Base-by-base conservation (phyloP, 805 yeast species). In the Yarrowia divulgata region DNA sequence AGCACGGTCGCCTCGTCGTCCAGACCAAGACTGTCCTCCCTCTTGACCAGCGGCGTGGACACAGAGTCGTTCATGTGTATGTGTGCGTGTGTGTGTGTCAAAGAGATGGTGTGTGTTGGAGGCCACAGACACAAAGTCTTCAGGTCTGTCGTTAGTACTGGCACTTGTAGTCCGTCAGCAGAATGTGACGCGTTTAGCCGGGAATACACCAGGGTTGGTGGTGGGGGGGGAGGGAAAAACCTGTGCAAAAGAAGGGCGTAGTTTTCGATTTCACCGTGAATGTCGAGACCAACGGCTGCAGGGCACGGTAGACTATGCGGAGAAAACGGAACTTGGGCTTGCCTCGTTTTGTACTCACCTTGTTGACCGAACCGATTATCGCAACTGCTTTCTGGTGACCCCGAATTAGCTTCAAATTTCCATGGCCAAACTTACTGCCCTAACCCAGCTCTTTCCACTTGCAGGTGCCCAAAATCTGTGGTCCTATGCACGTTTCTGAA, bases 361-460 rank as follows among this genome's bases (percentile, higher is more conserved):
- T 45, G 48, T 60, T 60, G 66, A 60, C 66, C 66, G 52, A 60
- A 43, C 66, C 52, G 66, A 60, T 60, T 60, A 43, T 60, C 66
- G 50, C 52, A 60, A 60, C 66, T 60, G 66, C 52, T 60, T 60
- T 60, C 66, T 60, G 52, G 52, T 60, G 66, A 45, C 52, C 66
- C 46, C 66, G 52, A 60, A 60, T 60, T 60, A 60, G 52, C 66
- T 60, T 60, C 66, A 60, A 60, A 60, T 60, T 60, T 60, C 66
- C 66, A 60, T 43, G 66, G 40, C 50, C 52, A 60, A 60, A 32
- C 42, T 43, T 43, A 19, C 32, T 34, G 52, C 50, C 66, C 66
- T 60, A 60, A 60, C 66, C 66, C 66, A 34, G 14, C 19, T 10
- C 14, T 60, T 60, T 18, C 66, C 19, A 40, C 63, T 8, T 43